Percentiles rank a stretch among this genome's conserved stretches.
Evolutionary conservation across 352 stramenopile species (phyloP).

Genomic region (Pythium folliculosum): DNA sequence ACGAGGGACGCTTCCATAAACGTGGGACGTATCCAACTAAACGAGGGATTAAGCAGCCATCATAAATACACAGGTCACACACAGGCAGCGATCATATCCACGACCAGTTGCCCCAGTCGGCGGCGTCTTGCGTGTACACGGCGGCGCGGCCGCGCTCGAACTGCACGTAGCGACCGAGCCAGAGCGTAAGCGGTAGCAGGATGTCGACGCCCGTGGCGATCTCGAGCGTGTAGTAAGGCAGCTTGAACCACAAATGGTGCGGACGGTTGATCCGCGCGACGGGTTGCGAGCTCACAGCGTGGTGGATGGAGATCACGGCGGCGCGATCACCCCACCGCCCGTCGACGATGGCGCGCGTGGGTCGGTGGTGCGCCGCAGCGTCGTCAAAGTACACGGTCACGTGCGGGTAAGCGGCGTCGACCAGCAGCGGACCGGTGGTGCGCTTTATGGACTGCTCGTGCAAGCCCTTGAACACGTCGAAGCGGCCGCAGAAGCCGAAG

Average conservation of each 20-base stretch:
- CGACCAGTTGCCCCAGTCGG: conserved; percentile 2
- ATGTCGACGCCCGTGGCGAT: conserved; percentile 10
- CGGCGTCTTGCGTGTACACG: background rate
- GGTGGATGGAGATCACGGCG: conserved; percentile 12
- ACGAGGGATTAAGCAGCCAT: background rate
- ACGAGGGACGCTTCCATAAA: background rate
- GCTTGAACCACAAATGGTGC: conserved; percentile 11
- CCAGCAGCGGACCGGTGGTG: conserved; percentile 3
- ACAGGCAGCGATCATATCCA: background rate
- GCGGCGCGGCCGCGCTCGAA: conserved; percentile 9
- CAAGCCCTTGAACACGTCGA: conserved; percentile 6
- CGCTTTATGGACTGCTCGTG: conserved; percentile 3
- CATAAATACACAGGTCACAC: background rate
- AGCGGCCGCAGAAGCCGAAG: conserved; percentile 12
- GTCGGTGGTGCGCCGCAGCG: conserved; percentile 6
- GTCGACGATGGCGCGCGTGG: conserved; percentile 9
- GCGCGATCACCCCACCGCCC: conserved; percentile 5
- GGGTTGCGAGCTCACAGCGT: conserved; percentile 9
- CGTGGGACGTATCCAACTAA: background rate
- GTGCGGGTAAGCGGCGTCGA: conserved; percentile 1
- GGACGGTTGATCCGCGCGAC: conserved; percentile 13
- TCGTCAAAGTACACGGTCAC: conserved; percentile 15
- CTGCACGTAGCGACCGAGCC: conserved; percentile 13
- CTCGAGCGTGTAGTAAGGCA: conserved; percentile 11
- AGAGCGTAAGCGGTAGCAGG: conserved; percentile 10